Evolutionary conservation across 2,329 filamentous ascomycete genomes (phyloP), one percentile per base, ranked within the genome.

Genomic region (Alternaria gaisen): DNA sequence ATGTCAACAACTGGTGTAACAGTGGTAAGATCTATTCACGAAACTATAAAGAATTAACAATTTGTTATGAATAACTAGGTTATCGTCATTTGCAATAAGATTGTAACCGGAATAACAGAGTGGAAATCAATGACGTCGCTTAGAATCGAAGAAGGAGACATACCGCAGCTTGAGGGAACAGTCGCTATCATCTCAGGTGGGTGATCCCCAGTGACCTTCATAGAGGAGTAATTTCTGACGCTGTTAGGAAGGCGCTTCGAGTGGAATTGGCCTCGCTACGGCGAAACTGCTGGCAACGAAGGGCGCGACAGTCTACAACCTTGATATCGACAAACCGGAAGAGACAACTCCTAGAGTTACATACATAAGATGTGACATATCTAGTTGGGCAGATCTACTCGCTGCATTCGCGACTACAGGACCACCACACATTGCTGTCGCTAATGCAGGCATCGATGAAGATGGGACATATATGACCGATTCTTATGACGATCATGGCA

Each of bases 391-490:
- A 36, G 32, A 36, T 36, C 32, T 36, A 36, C 32, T 16, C 8
- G 32, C 32, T 36, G 14, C 32, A 36, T 36, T 36, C 32, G 32
- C 32, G 32, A 36, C 14, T 16, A 36, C 32, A 3, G 32, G 32
- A 36, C 6, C 32, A 36, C 32, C 32, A 36, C 32, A 80, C 58
- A 71, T 77, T 44, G 76, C 69, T 18, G 51, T 80, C n/a, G 70
- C 77, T 24, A 80, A 80, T 55, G 77, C 78, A 11, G 78, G 76
- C 20, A 67, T 77, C 12, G 65, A 66, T 1, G 71, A 79, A 50
- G 68, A 75, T 20, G 24, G 24, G 2, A 63, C 77, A 20, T 79
- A 77, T 50, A 75, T 42, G 67, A 60, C 18, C 22, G 77, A 80
- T 43, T 55, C 44, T 1, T 68, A 76, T 8, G 75, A 78, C 41